Base-by-base conservation (phyloP, 257 asterid species). In the Salvia hispanica region DNA sequence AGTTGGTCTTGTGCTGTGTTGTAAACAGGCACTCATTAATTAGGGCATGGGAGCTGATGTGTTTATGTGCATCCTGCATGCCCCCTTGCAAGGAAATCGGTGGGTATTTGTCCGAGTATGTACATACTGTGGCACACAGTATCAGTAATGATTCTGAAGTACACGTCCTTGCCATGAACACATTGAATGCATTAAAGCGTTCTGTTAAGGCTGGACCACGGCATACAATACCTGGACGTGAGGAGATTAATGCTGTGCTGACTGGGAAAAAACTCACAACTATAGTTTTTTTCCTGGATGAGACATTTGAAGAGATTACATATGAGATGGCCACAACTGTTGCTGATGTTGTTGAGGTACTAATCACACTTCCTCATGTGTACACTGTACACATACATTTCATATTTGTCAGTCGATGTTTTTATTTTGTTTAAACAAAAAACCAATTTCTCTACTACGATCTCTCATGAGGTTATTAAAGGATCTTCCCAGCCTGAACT, bases 31-130 rank as follows among this genome's bases (percentile, higher is more conserved):
- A 74, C 40, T 82, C 76, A 67, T 73, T 86, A 87, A 77, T 86
- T 67, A 95, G 86, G 76, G 97, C 96, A 34, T 95, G 98, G 99
- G 98, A 95, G 77, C 82, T 95, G 44, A 87, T 95, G 99, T 89
- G 89, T 73, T 69, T 95, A 46, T 91, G 96, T 70, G 90, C 95
- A 63, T 91, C 96, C 25, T 95, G 99, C 88, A 86, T 91, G 97
- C 98, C 99, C 55, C 98, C 99, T 61, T 86, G 89, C 90, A 91
- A 95, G 82, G 98, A 91, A 80, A 83, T 95, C 75, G 95, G 97
- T 72, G 92, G 88, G 46, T 95, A 91, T 79, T 76, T 95, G 76
- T 87, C 96, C 9, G 96, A 91, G 72, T 89, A 84, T 74, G 76
- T 91, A 65, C 97, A 86, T 57, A 83, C 79, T 75, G 91, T 86